Base-by-base conservation (phyloP, 176 grass and related monocot species). In the Hordeum vulgare region DNA sequence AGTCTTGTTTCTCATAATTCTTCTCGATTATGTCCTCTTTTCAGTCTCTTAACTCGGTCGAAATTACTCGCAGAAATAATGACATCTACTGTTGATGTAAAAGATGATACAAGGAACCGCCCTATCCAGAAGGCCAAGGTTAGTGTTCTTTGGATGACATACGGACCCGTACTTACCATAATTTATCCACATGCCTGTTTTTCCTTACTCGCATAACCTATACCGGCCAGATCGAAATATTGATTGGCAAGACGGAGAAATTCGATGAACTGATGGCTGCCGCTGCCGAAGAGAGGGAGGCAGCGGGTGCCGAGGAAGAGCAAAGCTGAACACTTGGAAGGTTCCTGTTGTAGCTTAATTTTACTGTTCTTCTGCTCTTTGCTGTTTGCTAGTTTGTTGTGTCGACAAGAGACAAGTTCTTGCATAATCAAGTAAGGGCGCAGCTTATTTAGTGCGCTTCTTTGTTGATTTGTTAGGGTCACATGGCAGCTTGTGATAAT, bases 61-160 rank as follows among this genome's bases (percentile, higher is more conserved):
- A 35, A 66, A 33, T 86, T 56, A 40, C 64, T 45, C 40, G 24
- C 72, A 98, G 96, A 95, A 74, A 98, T 98, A 44, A 94, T 72
- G 57, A 98, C 96, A 24, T 93, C 91, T 23, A 95, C 93, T 49
- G 89, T 98, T 61, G 93, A 98, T 63, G 77, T 98, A 75, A 95
- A 90, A 39, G 96, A 98, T 66, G 93, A 95, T 45, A 85, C 58
- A 1, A 95, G 83, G 87, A 76, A 35, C 82, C 82, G 89, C 14
- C 74, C 96, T 18, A 93, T 98, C 49, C 96, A 98, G 80, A 98
- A 98, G 64, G 96, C 93, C 35, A 98, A 98, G 92, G 95, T 98
- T 79, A 79, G 58, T 61, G 25, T 59, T 76, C 24, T 85, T 70
- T 10, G 26, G 9, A 23, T 67, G 26, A 57, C 5, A 4, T 73